Conservation (phyloP, 1,139 yeast genomes). For the Blastobotrys niveus region DNA sequence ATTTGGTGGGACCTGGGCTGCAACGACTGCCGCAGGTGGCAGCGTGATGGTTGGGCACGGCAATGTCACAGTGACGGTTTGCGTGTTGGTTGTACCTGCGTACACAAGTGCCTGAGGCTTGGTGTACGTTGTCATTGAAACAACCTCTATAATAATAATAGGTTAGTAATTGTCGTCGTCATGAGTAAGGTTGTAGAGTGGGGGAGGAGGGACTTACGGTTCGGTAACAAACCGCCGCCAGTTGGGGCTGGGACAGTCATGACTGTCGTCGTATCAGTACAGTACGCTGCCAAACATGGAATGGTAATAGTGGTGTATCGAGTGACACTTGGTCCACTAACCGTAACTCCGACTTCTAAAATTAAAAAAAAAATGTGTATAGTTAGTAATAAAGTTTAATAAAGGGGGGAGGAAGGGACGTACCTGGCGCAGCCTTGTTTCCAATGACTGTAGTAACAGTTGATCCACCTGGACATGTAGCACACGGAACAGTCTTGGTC, state of each 20-base stretch:
- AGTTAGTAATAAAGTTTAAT: too few relatives aligned
- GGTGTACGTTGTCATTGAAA: slow-evolving; percentile 13
- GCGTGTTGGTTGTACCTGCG: slow-evolving; percentile 13
- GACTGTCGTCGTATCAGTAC: slow-evolving; percentile 17
- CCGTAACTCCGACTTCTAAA: background rate
- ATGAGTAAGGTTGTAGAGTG: too few relatives aligned
- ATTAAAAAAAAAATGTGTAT: too few relatives aligned
- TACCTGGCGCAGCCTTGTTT: background rate
- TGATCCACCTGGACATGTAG: slow-evolving; percentile 4
- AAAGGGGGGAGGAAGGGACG: too few relatives aligned
- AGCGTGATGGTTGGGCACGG: slow-evolving; percentile 22
- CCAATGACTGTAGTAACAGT: background rate
- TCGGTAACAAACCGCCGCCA: background rate
- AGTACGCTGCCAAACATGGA: slow-evolving; percentile 19
- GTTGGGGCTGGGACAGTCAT: slow-evolving; percentile 12
- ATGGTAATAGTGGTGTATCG: slow-evolving; percentile 17
- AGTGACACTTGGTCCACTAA: background rate
- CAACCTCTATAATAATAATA: slow-evolving; percentile 7
- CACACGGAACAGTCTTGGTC: slow-evolving; percentile 9
- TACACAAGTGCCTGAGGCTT: slow-evolving; percentile 11
- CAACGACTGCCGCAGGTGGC: slow-evolving; percentile 12
- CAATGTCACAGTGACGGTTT: slow-evolving; percentile 23
- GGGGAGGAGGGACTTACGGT: slow-evolving; percentile 5
- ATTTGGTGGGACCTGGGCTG: slow-evolving; percentile 14
- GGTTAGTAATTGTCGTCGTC: slow-evolving; percentile 1